Conservation (phyloP, 495 filamentous ascomycete genomes). For the Aspergillus panamensis region DNA sequence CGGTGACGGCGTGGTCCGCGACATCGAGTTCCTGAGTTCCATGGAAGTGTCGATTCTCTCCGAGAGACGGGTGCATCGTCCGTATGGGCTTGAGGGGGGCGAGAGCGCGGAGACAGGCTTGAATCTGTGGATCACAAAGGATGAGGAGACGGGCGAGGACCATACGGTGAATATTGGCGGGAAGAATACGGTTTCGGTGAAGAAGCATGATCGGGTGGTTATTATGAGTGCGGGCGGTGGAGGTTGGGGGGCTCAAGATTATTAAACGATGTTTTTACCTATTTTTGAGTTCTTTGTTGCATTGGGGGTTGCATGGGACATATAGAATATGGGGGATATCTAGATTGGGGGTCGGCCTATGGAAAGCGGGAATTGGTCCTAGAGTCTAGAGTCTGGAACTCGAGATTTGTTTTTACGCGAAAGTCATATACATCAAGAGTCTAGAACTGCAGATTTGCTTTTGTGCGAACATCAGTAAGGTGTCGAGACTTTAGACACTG, state of each 20-base stretch:
- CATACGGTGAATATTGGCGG: constrained; percentile 75
- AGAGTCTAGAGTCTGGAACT: too few species aligned
- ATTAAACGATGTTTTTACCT: too few species aligned
- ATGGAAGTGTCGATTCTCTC: constrained; percentile 86
- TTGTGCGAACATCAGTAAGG: too few species aligned
- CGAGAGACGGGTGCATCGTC: constrained; percentile 80
- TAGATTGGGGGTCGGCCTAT: too few species aligned
- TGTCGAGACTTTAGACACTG: too few species aligned
- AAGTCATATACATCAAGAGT: too few species aligned
- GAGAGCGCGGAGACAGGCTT: constrained; percentile 73
- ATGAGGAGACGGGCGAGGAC: constrained; percentile 31
- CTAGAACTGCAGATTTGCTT: too few species aligned
- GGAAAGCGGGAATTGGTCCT: too few species aligned
- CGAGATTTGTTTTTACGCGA: too few species aligned
- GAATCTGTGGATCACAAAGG: constrained; percentile 80
- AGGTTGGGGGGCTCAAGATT: constrained; percentile 28
- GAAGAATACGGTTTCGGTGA: constrained; percentile 90
- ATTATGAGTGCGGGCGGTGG: constrained; percentile 56
- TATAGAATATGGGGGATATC: too few species aligned
- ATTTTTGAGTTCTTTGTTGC: too few species aligned
- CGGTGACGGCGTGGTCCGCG: constrained; percentile 85
- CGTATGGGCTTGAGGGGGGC: constrained; percentile 88
- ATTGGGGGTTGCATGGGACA: too few species aligned
- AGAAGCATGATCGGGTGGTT: constrained; percentile 82
- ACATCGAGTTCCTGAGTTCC: constrained; percentile 91